phyloP scores from a whole-genome alignment of 768 basidiomycete genomes.

The Hericium erinaceus region DNA sequence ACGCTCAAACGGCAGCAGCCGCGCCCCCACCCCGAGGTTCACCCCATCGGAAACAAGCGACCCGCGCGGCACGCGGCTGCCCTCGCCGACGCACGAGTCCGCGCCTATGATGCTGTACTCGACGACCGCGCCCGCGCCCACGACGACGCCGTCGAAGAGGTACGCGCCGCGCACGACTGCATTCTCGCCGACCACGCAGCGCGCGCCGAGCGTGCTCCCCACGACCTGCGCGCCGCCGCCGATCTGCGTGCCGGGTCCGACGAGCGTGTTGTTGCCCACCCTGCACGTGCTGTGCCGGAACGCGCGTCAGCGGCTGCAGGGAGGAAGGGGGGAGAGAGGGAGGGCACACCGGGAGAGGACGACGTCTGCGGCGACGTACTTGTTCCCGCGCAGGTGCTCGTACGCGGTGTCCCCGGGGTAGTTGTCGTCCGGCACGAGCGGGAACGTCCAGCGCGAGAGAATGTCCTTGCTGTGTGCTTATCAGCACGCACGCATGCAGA shows the following conservation, averaged over 20 bases:
- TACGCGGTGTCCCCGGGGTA: slow-evolving; percentile 76
- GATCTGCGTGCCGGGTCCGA: slow-evolving; percentile 71
- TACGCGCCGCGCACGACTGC: slow-evolving; percentile 68
- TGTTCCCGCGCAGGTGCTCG: slow-evolving; percentile 81
- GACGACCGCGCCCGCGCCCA: slow-evolving; percentile 67
- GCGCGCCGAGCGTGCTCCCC: slow-evolving; percentile 70
- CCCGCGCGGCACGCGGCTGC: slow-evolving; percentile 58
- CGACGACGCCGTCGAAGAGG: slow-evolving; percentile 67
- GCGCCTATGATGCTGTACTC: slow-evolving; percentile 76
- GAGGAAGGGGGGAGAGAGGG: not conserved
- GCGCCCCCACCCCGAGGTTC: slow-evolving; percentile 63
- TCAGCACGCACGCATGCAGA: not conserved
- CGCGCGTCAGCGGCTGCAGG: not conserved
- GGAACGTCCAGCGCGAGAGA: slow-evolving; percentile 89
- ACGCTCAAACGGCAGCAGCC: slow-evolving; percentile 58
- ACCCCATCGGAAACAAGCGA: slow-evolving; percentile 80
- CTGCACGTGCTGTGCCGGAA: slow-evolving; percentile 63
- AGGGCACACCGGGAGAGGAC: slow-evolving; percentile 65
- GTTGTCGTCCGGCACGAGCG: slow-evolving; percentile 90
- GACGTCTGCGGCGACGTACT: slow-evolving; percentile 73
- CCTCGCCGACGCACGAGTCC: slow-evolving; percentile 62
- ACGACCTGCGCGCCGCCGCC: slow-evolving; percentile 55
- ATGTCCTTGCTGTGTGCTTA: slow-evolving; percentile 69
- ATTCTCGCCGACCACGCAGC: slow-evolving; percentile 64
- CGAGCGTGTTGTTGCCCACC: slow-evolving; percentile 72